Evolutionary conservation across 2,329 filamentous ascomycete genomes (phyloP).

Genomic region (Xylaria hypoxylon): DNA sequence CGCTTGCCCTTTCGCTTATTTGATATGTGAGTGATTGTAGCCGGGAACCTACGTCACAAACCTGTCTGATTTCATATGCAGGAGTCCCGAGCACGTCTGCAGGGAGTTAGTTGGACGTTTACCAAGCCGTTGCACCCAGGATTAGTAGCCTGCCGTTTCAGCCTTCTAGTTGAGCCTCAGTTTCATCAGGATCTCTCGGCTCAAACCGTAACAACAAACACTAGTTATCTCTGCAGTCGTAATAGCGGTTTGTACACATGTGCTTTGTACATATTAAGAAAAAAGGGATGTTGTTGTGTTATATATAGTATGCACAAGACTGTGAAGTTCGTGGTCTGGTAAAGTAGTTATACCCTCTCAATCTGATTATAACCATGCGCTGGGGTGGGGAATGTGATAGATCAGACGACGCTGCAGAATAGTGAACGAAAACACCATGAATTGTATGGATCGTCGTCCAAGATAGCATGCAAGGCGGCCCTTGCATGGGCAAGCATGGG

Average conservation of each 20-base stretch:
- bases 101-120: not conserved
- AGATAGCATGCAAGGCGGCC: conserved; percentile 45
- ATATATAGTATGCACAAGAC: not conserved
- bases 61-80: conserved; percentile 21
- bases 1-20: conserved; percentile 21
- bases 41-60: conserved; percentile 34
- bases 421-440: conserved; percentile 27
- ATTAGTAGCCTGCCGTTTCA: conserved; percentile 22
- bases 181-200: conserved; percentile 16
- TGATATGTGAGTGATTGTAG: conserved; percentile 29
- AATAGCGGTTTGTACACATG: conserved; percentile 10
- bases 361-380: conserved; percentile 22
- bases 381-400: conserved; percentile 44
- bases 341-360: conserved; percentile 18
- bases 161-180: conserved; percentile 31
- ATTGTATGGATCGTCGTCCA: conserved; percentile 40
- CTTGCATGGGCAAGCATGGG: conserved; percentile 40
- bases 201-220: not conserved
- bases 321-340: conserved; percentile 8
- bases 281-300: not conserved
- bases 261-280: too few species aligned
- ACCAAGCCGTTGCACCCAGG: conserved; percentile 17
- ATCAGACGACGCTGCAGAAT: conserved; percentile 37
- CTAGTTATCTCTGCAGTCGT: not conserved
- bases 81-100: conserved; percentile 6